Conservation (phyloP, 2,329 filamentous ascomycete species). For the Aureobasidium sp. region DNA sequence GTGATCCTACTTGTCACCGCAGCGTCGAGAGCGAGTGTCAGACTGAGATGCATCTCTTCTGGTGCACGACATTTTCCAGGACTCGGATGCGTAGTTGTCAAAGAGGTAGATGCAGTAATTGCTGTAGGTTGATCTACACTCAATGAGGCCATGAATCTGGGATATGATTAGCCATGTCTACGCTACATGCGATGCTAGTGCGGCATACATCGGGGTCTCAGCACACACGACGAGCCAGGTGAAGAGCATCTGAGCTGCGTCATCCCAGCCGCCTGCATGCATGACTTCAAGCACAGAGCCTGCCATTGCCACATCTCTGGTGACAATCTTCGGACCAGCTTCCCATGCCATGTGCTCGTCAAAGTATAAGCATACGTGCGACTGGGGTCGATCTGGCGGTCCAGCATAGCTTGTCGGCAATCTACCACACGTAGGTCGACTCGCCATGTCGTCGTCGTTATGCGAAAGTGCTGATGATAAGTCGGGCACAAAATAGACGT, state of each 20-base stretch:
- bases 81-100: not conserved
- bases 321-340: not conserved
- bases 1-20: not conserved
- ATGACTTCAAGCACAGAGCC: not conserved
- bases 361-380: not conserved
- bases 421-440: not conserved
- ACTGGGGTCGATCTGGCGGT: not conserved
- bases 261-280: not conserved
- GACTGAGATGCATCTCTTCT: not conserved
- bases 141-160: not conserved
- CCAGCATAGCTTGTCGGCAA: not conserved
- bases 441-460: not conserved
- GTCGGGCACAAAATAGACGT: not conserved
- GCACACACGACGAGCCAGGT: not conserved
- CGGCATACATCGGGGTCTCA: not conserved
- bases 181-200: no score
- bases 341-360: not conserved
- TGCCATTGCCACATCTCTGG: not conserved
- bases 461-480: not conserved
- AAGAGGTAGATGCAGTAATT: not conserved
- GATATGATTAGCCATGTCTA: not conserved
- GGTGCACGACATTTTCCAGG: not conserved
- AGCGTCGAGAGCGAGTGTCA: not conserved
- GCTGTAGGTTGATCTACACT: not conserved
- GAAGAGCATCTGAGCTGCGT: not conserved